Evolutionary conservation across 2,329 filamentous ascomycete genomes (phyloP), one percentile per base, ranked within the genome.

Genomic region (Trichophyton schoenleinii): DNA sequence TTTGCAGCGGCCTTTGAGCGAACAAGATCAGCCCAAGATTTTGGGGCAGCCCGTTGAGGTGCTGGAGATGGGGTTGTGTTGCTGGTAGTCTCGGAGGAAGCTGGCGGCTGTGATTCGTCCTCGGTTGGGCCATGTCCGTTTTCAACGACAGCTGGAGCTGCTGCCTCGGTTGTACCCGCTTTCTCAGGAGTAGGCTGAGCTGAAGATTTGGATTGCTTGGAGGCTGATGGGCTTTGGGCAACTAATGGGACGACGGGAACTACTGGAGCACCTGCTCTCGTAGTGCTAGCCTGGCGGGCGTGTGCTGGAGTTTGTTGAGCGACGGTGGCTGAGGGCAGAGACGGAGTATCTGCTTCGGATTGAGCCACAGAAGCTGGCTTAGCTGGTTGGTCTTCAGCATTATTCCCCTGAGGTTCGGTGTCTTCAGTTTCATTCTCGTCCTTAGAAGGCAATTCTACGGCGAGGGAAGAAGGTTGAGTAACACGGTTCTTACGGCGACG

Each of bases 11-110:
- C 72, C 66, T 81, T 80, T 8, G 79, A 74, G 60, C 83, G 80
- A 59, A 89, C 80, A 52, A 89, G 77, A 64, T 87, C 86, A 28
- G 86, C 84, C 86, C 86, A 89, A 1, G 83, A 85, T 68, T 86
- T 81, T 28, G 81, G 80, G n/a, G 78, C 74, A 53, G 78, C 74
- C n/a, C 71, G 72, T 44, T 73, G 70, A 58, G 77, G 70, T 1
- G 76, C 72, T 36, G 69, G 63, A 73, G 70, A 57, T 77, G 77
- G 3, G 71, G 65, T 31, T 28, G 55, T 44, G 9, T 41, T 36
- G 48, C 28, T 55, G n/a, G 28, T 36, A 15, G 31, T 53, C 15
- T 46, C 28, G 9, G 59, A 38, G 20, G 59, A 41, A 1, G 28
- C 52, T 34, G 52, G 25, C n/a, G 31, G 52, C 15, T 36, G 52